Evolutionary conservation across 1,139 yeast genomes (phyloP).

Genomic region (Arxiozyma telluris): DNA sequence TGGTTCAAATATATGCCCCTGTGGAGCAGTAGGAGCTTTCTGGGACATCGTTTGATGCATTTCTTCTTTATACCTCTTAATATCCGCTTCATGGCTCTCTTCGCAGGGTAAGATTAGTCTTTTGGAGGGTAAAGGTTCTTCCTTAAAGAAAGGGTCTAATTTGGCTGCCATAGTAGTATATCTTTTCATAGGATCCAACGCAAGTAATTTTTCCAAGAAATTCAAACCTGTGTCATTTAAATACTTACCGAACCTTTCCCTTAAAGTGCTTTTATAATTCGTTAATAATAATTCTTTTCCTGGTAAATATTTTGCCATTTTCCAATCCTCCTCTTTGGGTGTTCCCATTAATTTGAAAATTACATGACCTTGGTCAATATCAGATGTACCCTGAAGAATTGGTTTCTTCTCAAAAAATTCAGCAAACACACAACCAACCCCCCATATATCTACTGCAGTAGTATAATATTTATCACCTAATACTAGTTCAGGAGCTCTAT

Average conservation of each 20-base stretch:
- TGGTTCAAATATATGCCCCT: conserved; percentile 24
- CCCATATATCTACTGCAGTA: conserved; percentile 96
- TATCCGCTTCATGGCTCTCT: conserved; percentile 84
- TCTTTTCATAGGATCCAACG: conserved; percentile 62
- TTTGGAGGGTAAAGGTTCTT: conserved; percentile 53
- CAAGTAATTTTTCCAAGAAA: conserved; percentile 47
- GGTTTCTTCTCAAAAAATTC: conserved; percentile 80
- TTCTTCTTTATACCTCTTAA: conserved; percentile 48
- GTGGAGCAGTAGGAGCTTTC: conserved; percentile 29
- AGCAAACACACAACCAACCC: conserved; percentile 92
- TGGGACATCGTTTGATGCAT: conserved; percentile 28
- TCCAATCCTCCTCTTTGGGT: conserved; percentile 60
- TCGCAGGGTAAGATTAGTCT: conserved; percentile 63
- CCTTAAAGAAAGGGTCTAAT: conserved; percentile 56
- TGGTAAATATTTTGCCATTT: conserved; percentile 56
- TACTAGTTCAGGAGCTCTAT: conserved; percentile 87
- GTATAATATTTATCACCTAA: conserved; percentile 81
- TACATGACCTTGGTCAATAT: conserved; percentile 79
- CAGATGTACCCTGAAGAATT: conserved; percentile 76
- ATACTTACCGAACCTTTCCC: conserved; percentile 37
- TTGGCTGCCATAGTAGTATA: conserved; percentile 74
- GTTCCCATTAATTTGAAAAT: conserved; percentile 78
- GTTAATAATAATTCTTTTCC: conserved; percentile 38
- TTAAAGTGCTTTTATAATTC: conserved; percentile 47
- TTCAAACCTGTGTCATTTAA: conserved; percentile 29